phyloP scores from a whole-genome alignment of 495 filamentous ascomycete species.

The Platismatia glauca region DNA sequence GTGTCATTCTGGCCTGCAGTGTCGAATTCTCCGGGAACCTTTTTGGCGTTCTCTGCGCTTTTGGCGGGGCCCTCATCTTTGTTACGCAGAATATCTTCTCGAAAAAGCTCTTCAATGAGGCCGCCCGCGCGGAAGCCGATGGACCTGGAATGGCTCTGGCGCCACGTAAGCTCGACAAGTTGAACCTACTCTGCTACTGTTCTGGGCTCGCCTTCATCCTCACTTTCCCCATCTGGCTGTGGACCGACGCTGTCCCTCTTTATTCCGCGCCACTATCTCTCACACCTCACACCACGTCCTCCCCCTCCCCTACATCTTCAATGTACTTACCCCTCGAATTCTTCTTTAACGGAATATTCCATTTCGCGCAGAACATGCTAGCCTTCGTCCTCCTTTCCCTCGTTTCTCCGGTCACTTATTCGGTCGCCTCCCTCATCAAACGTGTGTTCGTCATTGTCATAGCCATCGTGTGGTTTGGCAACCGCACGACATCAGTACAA shows the following conservation, averaged over 20 bases:
- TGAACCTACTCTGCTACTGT: slow-evolving; percentile 95
- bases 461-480: slow-evolving; percentile 94
- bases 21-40: slow-evolving; percentile 81
- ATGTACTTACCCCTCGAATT: slow-evolving; percentile 78
- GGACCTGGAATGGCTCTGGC: slow-evolving; percentile 40
- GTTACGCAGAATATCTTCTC: slow-evolving; percentile 99
- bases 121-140: slow-evolving; percentile 68
- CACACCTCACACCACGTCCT: slow-evolving; percentile 43
- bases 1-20: slow-evolving; percentile 92
- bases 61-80: slow-evolving; percentile 83
- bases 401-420: slow-evolving; percentile 94
- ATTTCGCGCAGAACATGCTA: slow-evolving; percentile 93
- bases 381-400: slow-evolving; percentile 87
- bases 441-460: slow-evolving; percentile 94
- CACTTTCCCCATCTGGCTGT: slow-evolving; percentile 90
- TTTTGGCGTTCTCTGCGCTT: slow-evolving; percentile 77
- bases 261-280: slow-evolving; percentile 59
- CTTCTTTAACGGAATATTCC: slow-evolving; percentile 92
- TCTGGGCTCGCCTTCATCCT: slow-evolving; percentile 83
- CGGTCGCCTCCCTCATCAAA: slow-evolving; percentile 89
- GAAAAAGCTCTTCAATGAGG: slow-evolving; percentile 97
- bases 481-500: slow-evolving; percentile 71
- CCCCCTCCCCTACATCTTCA: slow-evolving; percentile 51
- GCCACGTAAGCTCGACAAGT: slow-evolving; percentile 79
- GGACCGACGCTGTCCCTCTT: slow-evolving; percentile 73